Conservation (phyloP, 2,329 filamentous ascomycete genomes). For the Penicillium sp. region DNA sequence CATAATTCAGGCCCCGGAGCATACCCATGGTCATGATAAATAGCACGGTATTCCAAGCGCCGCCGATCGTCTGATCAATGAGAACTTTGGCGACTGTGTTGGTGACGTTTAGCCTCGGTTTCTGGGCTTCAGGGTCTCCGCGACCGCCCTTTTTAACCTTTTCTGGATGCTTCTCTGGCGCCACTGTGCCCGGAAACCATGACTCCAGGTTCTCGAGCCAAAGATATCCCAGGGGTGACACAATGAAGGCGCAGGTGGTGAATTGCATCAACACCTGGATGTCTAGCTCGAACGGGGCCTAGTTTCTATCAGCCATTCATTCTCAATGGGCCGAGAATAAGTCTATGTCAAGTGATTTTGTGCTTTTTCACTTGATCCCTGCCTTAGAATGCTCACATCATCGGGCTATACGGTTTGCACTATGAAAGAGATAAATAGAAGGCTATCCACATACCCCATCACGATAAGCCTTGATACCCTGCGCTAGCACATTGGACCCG, state of each 20-base stretch:
- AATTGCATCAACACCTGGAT: slow-evolving; percentile 50
- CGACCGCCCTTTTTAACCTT: slow-evolving; percentile 12
- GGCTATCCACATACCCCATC: slow-evolving; percentile 32
- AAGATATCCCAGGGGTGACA: slow-evolving; percentile 54
- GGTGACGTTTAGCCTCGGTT: slow-evolving; percentile 25
- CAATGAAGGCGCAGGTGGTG: slow-evolving; percentile 50
- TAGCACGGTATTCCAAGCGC: slow-evolving; percentile 51
- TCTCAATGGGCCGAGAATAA: background rate
- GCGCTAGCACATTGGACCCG: slow-evolving; percentile 52
- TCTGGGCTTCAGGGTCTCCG: slow-evolving; percentile 1
- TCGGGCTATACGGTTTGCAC: too few species aligned
- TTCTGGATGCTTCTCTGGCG: slow-evolving; percentile 4
- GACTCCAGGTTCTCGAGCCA: slow-evolving; percentile 56
- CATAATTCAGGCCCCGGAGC: slow-evolving; percentile 37
- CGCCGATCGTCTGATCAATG: slow-evolving; percentile 56
- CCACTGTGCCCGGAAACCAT: slow-evolving; percentile 44
- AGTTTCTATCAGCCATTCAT: background rate
- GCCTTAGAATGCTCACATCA: too few species aligned
- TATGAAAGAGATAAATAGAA: background rate
- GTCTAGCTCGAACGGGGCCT: slow-evolving; percentile 47
- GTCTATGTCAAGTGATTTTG: too few species aligned
- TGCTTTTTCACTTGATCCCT: too few species aligned
- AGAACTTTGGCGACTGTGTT: slow-evolving; percentile 50
- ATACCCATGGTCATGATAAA: slow-evolving; percentile 54
- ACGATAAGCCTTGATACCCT: slow-evolving; percentile 50